Conservation (phyloP, 2,329 filamentous ascomycete species). For the Apiospora koreana region DNA sequence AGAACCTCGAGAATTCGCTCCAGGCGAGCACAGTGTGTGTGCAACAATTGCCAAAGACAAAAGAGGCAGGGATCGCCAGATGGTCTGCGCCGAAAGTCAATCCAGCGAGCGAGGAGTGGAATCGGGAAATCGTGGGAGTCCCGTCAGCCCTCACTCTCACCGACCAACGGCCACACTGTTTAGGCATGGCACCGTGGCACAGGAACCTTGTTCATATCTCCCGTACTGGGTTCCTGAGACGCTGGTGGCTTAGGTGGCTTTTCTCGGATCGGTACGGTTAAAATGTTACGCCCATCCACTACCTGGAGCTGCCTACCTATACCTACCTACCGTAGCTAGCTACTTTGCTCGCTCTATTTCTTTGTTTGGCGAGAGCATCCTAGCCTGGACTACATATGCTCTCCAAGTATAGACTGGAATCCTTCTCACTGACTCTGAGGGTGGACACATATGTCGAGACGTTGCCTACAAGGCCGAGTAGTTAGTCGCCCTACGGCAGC, state of each 20-base stretch:
- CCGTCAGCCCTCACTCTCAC: conserved; percentile 14
- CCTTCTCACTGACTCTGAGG: neutral
- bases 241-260: conserved; percentile 32
- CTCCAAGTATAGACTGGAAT: conserved; percentile 10
- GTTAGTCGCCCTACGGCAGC: neutral
- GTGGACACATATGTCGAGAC: neutral
- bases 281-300: conserved; percentile 13
- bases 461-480: neutral
- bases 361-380: conserved; percentile 15
- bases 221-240: conserved; percentile 29
- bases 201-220: conserved; percentile 29
- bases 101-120: conserved; percentile 14
- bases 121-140: conserved; percentile 13
- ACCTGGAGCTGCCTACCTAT: too few species aligned
- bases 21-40: neutral
- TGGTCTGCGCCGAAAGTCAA: conserved; percentile 20
- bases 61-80: conserved; percentile 28
- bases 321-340: conserved; percentile 18
- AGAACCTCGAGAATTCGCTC: neutral
- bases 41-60: neutral
- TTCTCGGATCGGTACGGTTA: conserved; percentile 23
- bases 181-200: conserved; percentile 32
- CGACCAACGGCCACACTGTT: conserved; percentile 25
- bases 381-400: neutral
- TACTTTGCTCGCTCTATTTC: conserved; percentile 14